These are phyloP conservation scores for Oryza glaberrima DNA, from an alignment of 176 grass and related monocot genomes.

Conservation along the genomic window DNA sequence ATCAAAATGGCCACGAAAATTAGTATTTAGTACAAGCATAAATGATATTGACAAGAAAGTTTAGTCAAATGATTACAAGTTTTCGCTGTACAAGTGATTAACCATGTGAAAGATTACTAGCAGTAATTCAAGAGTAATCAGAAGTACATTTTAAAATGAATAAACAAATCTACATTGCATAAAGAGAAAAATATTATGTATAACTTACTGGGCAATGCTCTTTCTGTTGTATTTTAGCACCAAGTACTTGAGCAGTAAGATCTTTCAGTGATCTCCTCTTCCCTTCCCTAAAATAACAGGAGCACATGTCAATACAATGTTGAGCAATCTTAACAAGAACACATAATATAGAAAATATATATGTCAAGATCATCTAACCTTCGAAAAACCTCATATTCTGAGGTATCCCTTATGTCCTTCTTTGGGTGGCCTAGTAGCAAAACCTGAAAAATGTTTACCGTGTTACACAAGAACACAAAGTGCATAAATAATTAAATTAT, in stretches of 20 bases:
- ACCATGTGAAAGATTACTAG: neutral
- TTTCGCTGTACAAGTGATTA: neutral
- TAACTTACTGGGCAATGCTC: slow-evolving; percentile 78
- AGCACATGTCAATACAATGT: slow-evolving; percentile 28
- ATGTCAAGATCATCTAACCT: slow-evolving; percentile 51
- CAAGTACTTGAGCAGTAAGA: slow-evolving; percentile 88
- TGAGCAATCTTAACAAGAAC: slow-evolving; percentile 31
- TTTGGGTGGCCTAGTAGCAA: slow-evolving; percentile 91
- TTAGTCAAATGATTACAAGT: neutral
- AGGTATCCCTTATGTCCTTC: slow-evolving; percentile 83
- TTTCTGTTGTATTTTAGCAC: slow-evolving; percentile 75
- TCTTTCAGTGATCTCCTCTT: slow-evolving; percentile 75
- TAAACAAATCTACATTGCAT: neutral
- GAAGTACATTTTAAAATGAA: neutral
- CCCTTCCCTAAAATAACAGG: slow-evolving; percentile 56
- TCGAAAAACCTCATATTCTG: slow-evolving; percentile 78
- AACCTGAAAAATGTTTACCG: slow-evolving; percentile 50
- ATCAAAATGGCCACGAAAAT: slow-evolving; percentile 5
- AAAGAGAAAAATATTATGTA: slow-evolving; percentile 1
- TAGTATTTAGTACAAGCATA: slow-evolving; percentile 13
- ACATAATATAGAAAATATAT: slow-evolving; percentile 15
- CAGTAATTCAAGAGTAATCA: neutral
- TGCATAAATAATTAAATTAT: slow-evolving; percentile 6
- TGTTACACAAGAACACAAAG: slow-evolving; percentile 36
- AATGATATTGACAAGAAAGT: slow-evolving; percentile 11